Evolutionary conservation across 805 yeast genomes (phyloP).

Genomic region (Wilhelminamyces savonicus): DNA sequence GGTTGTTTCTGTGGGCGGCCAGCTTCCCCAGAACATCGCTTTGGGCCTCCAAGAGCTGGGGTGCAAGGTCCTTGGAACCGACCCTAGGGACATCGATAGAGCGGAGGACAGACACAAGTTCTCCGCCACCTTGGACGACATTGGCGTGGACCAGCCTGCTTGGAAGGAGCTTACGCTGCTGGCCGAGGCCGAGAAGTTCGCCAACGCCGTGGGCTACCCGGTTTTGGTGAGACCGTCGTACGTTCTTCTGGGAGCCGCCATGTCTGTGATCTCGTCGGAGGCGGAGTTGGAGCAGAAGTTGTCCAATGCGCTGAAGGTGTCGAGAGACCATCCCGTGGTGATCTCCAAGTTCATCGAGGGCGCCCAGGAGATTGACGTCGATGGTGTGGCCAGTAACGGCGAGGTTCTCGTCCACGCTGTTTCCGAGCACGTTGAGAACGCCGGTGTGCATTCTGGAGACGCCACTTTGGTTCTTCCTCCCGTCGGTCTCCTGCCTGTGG

Average conservation of each 20-base stretch:
- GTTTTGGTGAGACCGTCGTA: conserved; percentile 97
- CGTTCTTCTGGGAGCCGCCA: conserved; percentile 97
- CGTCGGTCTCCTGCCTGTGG: conserved; percentile 59
- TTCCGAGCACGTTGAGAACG: conserved; percentile 96
- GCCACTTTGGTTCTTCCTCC: conserved; percentile 96
- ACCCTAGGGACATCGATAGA: conserved; percentile 90
- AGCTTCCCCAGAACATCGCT: conserved; percentile 96
- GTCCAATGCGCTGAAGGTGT: conserved; percentile 83
- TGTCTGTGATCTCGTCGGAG: conserved; percentile 83
- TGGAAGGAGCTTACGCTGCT: conserved; percentile 94
- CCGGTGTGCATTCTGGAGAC: conserved; percentile 98
- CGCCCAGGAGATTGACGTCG: conserved; percentile 95
- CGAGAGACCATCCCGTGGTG: conserved; percentile 96
- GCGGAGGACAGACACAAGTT: conserved; percentile 99
- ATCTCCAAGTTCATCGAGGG: conserved; percentile 93
- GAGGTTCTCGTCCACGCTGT: conserved; percentile 88
- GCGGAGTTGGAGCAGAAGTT: conserved; percentile 77
- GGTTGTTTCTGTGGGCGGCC: conserved; percentile 96
- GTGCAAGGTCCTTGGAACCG: conserved; percentile 87
- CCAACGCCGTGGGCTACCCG: conserved; percentile 84
- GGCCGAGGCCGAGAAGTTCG: conserved; percentile 79
- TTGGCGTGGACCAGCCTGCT: conserved; percentile 92
- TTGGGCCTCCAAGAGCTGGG: conserved; percentile 72
- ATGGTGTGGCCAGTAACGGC: conserved; percentile 92
- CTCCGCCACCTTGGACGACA: conserved; percentile 87